These are phyloP conservation scores for Staphylotrichum longicolle DNA, from an alignment of 495 filamentous ascomycete species.

Conservation along the genomic window DNA sequence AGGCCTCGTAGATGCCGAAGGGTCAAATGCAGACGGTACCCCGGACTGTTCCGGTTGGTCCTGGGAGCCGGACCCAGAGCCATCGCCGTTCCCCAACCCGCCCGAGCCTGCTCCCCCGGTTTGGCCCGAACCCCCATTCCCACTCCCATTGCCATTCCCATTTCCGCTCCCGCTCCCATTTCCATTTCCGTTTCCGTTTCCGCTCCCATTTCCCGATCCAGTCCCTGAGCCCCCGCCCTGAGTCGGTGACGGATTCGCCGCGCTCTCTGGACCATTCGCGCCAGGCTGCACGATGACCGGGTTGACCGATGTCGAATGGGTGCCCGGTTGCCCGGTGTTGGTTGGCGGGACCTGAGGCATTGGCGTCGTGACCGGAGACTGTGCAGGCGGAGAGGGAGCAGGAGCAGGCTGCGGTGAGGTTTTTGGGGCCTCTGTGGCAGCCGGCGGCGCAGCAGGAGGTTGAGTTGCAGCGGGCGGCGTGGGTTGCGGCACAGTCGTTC, in stretches of 20 bases:
- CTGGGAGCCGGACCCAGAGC: not conserved
- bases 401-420: not conserved
- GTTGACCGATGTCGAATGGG: not conserved
- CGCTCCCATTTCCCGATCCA: not conserved
- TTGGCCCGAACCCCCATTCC: not conserved
- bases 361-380: not conserved
- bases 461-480: not conserved
- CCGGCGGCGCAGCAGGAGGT: slow-evolving; percentile 1
- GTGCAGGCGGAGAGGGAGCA: not conserved
- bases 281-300: not conserved
- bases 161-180: no score
- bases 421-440: slow-evolving; percentile 2
- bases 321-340: not conserved
- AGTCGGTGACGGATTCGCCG: not conserved
- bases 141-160: not conserved
- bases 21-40: not conserved
- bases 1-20: not conserved
- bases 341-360: not conserved
- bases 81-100: not conserved
- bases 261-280: not conserved
- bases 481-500: not conserved
- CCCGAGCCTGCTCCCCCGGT: not conserved
- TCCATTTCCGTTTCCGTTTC: no score
- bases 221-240: not conserved
- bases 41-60: not conserved